Conservation (phyloP, 2,329 filamentous ascomycete species). For the Hansfordia pulvinata region DNA sequence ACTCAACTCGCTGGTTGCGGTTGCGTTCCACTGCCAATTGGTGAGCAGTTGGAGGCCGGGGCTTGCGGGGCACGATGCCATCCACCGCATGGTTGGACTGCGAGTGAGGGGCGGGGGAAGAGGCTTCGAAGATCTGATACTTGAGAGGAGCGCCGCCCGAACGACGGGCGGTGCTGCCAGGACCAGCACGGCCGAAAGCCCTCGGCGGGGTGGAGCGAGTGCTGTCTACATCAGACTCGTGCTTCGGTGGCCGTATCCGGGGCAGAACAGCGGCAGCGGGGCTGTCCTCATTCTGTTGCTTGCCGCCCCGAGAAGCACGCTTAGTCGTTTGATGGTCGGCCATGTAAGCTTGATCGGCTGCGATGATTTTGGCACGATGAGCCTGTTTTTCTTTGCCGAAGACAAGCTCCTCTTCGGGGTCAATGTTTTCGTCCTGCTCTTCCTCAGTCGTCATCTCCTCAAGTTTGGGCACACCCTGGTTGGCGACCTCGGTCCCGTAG, state of each 20-base stretch:
- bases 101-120: slow-evolving; percentile 42
- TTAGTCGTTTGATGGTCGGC: slow-evolving; percentile 43
- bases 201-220: slow-evolving; percentile 36
- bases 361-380: slow-evolving; percentile 61
- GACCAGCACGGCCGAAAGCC: slow-evolving; percentile 19
- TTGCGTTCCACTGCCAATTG: slow-evolving; percentile 72
- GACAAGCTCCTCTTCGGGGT: slow-evolving; percentile 37
- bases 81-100: slow-evolving; percentile 41
- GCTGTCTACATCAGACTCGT: slow-evolving; percentile 41
- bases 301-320: slow-evolving; percentile 24
- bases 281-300: slow-evolving; percentile 33
- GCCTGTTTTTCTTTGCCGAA: slow-evolving; percentile 43
- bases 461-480: slow-evolving; percentile 57
- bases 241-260: slow-evolving; percentile 48
- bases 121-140: slow-evolving; percentile 46
- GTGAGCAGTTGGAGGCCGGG: slow-evolving; percentile 66
- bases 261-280: slow-evolving; percentile 43
- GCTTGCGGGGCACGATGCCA: slow-evolving; percentile 44
- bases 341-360: slow-evolving; percentile 58
- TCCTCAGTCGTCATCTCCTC: slow-evolving; percentile 52
- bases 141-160: slow-evolving; percentile 37
- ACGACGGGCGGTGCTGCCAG: slow-evolving; percentile 21
- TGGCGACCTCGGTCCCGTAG: slow-evolving; percentile 49
- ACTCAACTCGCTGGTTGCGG: slow-evolving; percentile 65
- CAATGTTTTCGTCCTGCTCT: slow-evolving; percentile 57